Conservation (phyloP, 352 stramenopile genomes). For the Blastocystis sp. region DNA sequence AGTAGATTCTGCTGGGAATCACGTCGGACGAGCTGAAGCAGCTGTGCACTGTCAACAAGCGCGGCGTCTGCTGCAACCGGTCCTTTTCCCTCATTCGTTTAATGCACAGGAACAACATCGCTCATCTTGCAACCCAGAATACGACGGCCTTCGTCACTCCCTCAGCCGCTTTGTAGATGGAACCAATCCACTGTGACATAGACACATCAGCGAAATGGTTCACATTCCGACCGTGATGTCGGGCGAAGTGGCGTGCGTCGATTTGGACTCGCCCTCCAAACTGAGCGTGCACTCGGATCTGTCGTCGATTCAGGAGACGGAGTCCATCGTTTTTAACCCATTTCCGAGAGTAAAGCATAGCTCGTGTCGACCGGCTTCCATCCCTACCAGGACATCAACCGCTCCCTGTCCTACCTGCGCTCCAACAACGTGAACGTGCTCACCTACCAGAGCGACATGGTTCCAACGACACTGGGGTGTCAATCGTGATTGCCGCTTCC, state of each 20-base stretch:
- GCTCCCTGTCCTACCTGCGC: not conserved
- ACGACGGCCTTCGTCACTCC: conserved; percentile 53
- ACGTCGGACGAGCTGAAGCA: conserved; percentile 45
- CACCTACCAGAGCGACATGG: conserved; percentile 2
- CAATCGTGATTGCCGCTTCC: not conserved
- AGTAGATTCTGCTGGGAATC: conserved; percentile 47
- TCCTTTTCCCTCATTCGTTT: not conserved
- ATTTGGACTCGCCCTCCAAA: not conserved
- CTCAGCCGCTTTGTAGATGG: conserved; percentile 32
- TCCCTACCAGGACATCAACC: conserved; percentile 53
- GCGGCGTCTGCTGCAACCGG: conserved; percentile 25
- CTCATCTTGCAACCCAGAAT: conserved; percentile 1
- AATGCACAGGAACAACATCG: conserved; percentile 30
- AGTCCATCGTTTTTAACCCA: not conserved
- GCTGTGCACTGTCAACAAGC: conserved; percentile 2
- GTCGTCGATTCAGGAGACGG: not conserved
- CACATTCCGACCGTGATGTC: conserved; percentile 30
- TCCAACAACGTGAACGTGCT: not conserved
- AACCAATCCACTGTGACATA: not conserved
- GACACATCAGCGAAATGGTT: conserved; percentile 46
- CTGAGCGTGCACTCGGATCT: not conserved
- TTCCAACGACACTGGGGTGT: conserved; percentile 43
- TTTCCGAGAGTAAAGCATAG: not conserved
- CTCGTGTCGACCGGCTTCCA: conserved; percentile 45
- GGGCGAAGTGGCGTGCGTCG: conserved; percentile 5